Conservation (phyloP, 2,329 filamentous ascomycete species). For the Penicillium corylophilum region DNA sequence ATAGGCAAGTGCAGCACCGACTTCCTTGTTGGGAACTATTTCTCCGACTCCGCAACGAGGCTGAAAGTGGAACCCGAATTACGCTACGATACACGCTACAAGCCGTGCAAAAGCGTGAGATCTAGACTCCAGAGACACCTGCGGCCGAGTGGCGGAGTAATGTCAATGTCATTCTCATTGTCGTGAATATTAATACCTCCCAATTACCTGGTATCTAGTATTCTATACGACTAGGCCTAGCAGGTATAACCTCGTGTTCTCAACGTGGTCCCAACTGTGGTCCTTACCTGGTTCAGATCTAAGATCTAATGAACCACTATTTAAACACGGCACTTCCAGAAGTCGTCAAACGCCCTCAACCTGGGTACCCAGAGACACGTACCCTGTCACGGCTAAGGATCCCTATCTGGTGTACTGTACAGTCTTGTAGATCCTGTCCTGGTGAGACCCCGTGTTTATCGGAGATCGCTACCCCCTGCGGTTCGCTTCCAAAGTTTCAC, state of each 20-base stretch:
- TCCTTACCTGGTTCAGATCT: no score
- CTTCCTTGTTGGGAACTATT: neutral
- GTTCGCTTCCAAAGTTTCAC: conserved; percentile 1
- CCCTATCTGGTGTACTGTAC: conserved; percentile 2
- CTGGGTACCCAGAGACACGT: neutral
- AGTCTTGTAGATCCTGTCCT: conserved; percentile 10
- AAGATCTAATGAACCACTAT: neutral
- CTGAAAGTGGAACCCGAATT: conserved; percentile 5
- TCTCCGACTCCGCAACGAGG: conserved; percentile 1
- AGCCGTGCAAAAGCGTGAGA: neutral
- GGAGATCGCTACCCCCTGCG: conserved; percentile 7
- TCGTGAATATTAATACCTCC: no score
- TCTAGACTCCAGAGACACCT: neutral
- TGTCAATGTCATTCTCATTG: no score
- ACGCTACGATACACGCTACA: neutral
- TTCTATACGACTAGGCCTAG: neutral
- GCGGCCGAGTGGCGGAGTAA: neutral
- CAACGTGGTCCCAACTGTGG: conserved; percentile 13
- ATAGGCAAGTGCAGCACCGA: neutral
- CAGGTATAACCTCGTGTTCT: neutral
- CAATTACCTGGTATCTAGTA: no score
- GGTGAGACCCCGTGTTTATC: neutral
- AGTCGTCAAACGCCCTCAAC: conserved; percentile 2
- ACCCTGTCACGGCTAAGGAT: conserved; percentile 13
- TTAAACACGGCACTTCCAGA: conserved; percentile 4